A percentile compares a stretch with the other conserved stretches of the same genome.
Evolutionary conservation across 495 filamentous ascomycete genomes (phyloP).

Genomic region (Xylaria nigripes): DNA sequence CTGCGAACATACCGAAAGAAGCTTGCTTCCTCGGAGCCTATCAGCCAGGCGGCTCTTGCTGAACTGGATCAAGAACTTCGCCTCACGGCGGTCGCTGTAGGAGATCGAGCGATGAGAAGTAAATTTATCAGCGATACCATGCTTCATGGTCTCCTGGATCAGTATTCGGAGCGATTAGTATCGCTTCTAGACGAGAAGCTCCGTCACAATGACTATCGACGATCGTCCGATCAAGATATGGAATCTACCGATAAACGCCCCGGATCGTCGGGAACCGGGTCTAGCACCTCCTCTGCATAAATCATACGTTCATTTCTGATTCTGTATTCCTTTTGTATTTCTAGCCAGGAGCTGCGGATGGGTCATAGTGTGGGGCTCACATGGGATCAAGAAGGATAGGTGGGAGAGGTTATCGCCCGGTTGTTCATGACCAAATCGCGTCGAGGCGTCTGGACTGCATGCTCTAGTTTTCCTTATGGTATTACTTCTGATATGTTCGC

Average conservation of each 20-base stretch:
- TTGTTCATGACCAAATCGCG: background rate
- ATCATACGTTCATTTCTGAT: constrained; percentile 13
- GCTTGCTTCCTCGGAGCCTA: constrained; percentile 53
- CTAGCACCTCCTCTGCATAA: constrained; percentile 20
- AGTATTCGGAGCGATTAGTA: constrained; percentile 62
- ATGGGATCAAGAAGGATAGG: background rate
- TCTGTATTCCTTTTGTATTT: constrained; percentile 16
- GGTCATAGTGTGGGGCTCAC: background rate
- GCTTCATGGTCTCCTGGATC: constrained; percentile 57
- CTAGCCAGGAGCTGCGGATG: background rate
- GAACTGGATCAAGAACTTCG: constrained; percentile 76
- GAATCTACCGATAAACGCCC: constrained; percentile 22
- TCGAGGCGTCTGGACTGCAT: background rate
- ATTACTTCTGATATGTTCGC: background rate
- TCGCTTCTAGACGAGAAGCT: constrained; percentile 66
- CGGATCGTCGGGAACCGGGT: constrained; percentile 20
- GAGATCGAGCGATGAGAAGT: constrained; percentile 47
- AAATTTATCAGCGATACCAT: constrained; percentile 49
- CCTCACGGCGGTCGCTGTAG: constrained; percentile 62
- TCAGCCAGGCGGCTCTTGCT: constrained; percentile 55
- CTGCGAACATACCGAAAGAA: constrained; percentile 79
- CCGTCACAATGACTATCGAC: constrained; percentile 26
- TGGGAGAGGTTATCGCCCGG: background rate
- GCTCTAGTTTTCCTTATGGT: background rate
- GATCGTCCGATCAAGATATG: constrained; percentile 20